Evolutionary conservation across 352 stramenopile species (phyloP).

Genomic region (Phytopythium boreale): DNA sequence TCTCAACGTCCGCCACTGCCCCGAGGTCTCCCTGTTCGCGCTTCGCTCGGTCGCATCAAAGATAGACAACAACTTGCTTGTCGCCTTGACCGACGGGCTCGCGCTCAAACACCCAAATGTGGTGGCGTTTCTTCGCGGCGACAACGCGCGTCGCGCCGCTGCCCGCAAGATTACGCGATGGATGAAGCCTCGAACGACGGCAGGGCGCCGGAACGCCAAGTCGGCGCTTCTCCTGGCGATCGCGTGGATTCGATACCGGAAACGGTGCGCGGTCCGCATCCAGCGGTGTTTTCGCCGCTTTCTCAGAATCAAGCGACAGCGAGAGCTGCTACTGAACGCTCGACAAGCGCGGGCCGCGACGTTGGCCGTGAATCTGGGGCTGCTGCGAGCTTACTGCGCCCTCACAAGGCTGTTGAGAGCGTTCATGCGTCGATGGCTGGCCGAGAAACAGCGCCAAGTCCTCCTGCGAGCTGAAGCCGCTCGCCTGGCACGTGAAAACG

Average conservation of each 20-base stretch:
- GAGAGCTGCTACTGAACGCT: conserved; percentile 20
- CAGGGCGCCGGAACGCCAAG: conserved; percentile 24
- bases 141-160: conserved; percentile 24
- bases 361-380: conserved; percentile 24
- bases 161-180: conserved; percentile 44
- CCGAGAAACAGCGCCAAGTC: conserved; percentile 26
- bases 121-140: conserved; percentile 35
- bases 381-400: conserved; percentile 27
- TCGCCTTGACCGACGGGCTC: conserved; percentile 38
- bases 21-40: conserved; percentile 46
- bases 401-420: conserved; percentile 25
- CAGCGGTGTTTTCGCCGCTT: conserved; percentile 51
- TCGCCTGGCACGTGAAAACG: conserved; percentile 22
- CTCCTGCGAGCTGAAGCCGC: conserved; percentile 39
- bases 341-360: conserved; percentile 20
- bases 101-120: conserved; percentile 49
- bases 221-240: conserved; percentile 44
- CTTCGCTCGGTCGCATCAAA: conserved; percentile 34
- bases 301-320: conserved; percentile 16
- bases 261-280: conserved; percentile 37
- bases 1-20: conserved; percentile 60
- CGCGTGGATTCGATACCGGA: conserved; percentile 37
- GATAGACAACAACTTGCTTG: conserved; percentile 29
- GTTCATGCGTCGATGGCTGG: conserved; percentile 30
- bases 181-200: conserved; percentile 11